Evolutionary conservation across 257 asterid species (phyloP), one percentile per base, ranked within the genome.

Genomic region (Penstemon davidsonii): DNA sequence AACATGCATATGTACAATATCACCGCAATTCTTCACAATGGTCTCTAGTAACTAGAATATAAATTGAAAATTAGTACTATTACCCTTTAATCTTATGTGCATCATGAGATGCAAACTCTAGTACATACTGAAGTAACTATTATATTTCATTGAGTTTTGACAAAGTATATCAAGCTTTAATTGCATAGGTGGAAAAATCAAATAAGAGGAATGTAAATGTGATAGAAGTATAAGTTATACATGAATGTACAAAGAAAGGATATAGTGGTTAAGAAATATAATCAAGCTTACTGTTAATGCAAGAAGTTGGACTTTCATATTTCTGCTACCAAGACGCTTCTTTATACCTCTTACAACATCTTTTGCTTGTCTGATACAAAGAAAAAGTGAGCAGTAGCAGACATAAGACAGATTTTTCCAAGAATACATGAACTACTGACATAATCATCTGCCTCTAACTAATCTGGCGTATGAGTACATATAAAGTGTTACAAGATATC

Each of bases 231-330:
- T 4, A 10, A 49, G 8, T 45, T 49, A n/a, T 49, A 49, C n/a
- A 10, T 3, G 11, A 7, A 46, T 46, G 33, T 25, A 25, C 33
- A 10, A 42, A 44, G 38, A 44, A 19, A 64, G 5, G 6, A 3
- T 59, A 60, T 50, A 1, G 4, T n/a, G 46, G 50, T 18, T 40
- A 36, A 13, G 33, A 39, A 46, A 37, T 25, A 67, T 25, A 62
- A 62, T 18, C 36, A 62, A 74, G 73, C 97, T 90, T 74, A 93
- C 99, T n/a, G 97, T 93, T 74, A 93, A 73, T 68, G 96, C 86
- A 67, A 93, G 99, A 80, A 93, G 99, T 85, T 90, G 97, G 61
- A 90, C 96, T 93, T 93, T 93, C 38, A 97, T 75, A 79, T 87
- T 90, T 82, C 73, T 85, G 89, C 96, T 93, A 54, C 96, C 84